A percentile compares a stretch with the other conserved stretches of the same genome.
Conservation (phyloP, 2,329 filamentous ascomycete species). For the Leptographium lundbergii region DNA sequence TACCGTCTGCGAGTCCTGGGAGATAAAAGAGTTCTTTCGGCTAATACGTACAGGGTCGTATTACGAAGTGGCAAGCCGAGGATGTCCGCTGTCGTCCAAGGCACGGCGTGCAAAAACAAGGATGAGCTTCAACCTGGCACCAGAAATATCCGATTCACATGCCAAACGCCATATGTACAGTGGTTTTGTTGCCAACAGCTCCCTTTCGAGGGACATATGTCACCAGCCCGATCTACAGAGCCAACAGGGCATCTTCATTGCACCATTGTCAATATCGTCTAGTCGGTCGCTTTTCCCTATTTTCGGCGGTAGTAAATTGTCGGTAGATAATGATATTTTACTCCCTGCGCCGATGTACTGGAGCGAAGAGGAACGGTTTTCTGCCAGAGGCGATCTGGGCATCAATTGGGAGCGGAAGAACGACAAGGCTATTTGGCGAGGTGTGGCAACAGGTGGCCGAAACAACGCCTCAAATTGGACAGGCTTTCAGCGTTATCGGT, state of each 20-base stretch:
- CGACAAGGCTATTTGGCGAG: slow-evolving; percentile 47
- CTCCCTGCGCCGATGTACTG: slow-evolving; percentile 60
- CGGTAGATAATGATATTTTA: slow-evolving; percentile 58
- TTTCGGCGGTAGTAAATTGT: slow-evolving; percentile 57
- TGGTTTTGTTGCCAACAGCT: slow-evolving; percentile 51
- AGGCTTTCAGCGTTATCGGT: slow-evolving; percentile 63
- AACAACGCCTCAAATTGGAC: slow-evolving; percentile 53
- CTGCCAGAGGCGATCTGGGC: slow-evolving; percentile 40
- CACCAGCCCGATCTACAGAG: slow-evolving; percentile 51
- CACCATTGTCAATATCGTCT: slow-evolving; percentile 41
- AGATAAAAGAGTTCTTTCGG: not conserved
- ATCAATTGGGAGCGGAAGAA: slow-evolving; percentile 45
- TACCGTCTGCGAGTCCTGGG: too few relatives aligned
- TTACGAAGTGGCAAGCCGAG: slow-evolving; percentile 44
- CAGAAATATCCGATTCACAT: slow-evolving; percentile 30
- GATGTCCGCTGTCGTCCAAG: slow-evolving; percentile 49
- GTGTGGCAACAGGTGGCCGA: slow-evolving; percentile 51
- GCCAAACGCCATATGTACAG: slow-evolving; percentile 36
- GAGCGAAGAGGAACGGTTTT: slow-evolving; percentile 49
- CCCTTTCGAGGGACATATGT: slow-evolving; percentile 48
- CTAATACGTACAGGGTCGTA: slow-evolving; percentile 28
- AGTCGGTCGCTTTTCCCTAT: slow-evolving; percentile 49
- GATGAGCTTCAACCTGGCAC: slow-evolving; percentile 31
- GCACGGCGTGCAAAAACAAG: slow-evolving; percentile 36
- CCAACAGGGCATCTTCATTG: slow-evolving; percentile 52